Conservation (phyloP, 805 yeast species). For the Brettanomyces custersianus region DNA sequence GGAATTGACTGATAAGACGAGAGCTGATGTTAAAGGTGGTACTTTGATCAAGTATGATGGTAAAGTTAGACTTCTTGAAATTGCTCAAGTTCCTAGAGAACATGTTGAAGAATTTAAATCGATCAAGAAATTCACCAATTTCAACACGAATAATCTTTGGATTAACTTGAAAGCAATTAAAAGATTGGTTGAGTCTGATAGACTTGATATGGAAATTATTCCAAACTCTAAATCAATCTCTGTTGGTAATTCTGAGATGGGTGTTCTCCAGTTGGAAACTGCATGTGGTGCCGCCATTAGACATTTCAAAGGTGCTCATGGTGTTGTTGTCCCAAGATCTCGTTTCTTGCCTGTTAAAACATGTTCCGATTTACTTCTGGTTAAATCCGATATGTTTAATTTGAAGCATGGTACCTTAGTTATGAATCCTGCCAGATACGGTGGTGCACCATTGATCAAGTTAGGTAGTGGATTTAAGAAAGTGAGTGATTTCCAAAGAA, state of each 20-base stretch:
- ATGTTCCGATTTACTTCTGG: constrained; percentile 87
- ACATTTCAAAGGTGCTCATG: constrained; percentile 90
- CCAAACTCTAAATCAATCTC: constrained; percentile 86
- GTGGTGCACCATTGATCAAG: constrained; percentile 90
- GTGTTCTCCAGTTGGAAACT: constrained; percentile 92
- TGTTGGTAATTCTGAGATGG: constrained; percentile 66
- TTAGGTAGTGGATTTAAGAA: constrained; percentile 95
- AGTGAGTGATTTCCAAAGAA: constrained; percentile 80
- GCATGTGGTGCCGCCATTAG: constrained; percentile 99
- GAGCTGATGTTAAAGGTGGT: constrained; percentile 99
- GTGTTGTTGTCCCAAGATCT: constrained; percentile 96
- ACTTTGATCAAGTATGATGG: constrained; percentile 95
- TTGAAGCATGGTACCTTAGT: constrained; percentile 87
- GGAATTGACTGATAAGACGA: constrained; percentile 98
- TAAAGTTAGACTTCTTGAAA: constrained; percentile 86
- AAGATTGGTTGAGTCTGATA: constrained; percentile 77
- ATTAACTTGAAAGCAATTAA: constrained; percentile 90
- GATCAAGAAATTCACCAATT: constrained; percentile 94
- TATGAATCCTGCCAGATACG: constrained; percentile 77
- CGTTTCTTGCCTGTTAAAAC: constrained; percentile 98
- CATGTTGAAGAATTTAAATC: constrained; percentile 97
- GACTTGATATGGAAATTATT: constrained; percentile 85
- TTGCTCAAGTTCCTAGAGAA: constrained; percentile 97
- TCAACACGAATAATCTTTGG: constrained; percentile 98
- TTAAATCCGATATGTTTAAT: constrained; percentile 87